A percentile compares a stretch with the other conserved stretches of the same genome.
phyloP scores from a whole-genome alignment of 169 alveolate species.

The Eimeria sp. region DNA sequence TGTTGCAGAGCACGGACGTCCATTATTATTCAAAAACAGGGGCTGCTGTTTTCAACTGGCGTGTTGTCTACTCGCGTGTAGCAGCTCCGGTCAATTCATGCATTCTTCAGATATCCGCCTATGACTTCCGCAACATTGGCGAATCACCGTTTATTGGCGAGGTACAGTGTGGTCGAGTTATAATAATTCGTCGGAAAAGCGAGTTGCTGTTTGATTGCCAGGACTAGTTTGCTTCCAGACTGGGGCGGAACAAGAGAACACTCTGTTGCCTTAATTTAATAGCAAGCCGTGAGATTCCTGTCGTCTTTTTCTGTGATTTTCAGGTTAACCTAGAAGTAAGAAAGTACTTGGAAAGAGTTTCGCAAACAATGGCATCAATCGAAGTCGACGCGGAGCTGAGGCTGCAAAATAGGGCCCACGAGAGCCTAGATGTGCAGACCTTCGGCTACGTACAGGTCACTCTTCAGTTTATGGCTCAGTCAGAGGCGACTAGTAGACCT shows the following conservation, averaged over 20 bases:
- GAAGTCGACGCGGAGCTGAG: conserved; percentile 92
- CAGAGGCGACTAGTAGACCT: conserved; percentile 93
- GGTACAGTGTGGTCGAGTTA: conserved; percentile 74
- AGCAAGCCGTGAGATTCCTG: neutral
- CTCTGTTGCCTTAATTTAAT: neutral
- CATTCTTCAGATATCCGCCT: conserved; percentile 93
- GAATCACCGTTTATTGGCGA: conserved; percentile 93
- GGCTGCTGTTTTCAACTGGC: conserved; percentile 95
- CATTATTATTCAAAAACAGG: conserved; percentile 95
- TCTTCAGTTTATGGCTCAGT: conserved; percentile 94
- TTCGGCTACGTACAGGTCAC: conserved; percentile 93
- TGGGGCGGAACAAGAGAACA: neutral
- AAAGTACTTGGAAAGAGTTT: conserved; percentile 91
- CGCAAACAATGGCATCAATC: conserved; percentile 88
- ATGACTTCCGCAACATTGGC: conserved; percentile 93
- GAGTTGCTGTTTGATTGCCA: neutral
- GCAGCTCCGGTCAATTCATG: conserved; percentile 94
- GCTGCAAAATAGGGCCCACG: conserved; percentile 86
- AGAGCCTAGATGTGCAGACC: conserved; percentile 77
- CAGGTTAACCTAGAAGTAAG: conserved; percentile 89
- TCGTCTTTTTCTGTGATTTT: neutral
- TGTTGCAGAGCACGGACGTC: conserved; percentile 93
- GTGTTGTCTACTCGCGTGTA: conserved; percentile 93
- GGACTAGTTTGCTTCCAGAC: neutral
- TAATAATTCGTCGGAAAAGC: neutral